A percentile compares a stretch with the other conserved stretches of the same genome.
These are phyloP conservation scores for Apophysomyces variabilis DNA, from an alignment of 371 early-diverging fungal species.

Conservation along the genomic window DNA sequence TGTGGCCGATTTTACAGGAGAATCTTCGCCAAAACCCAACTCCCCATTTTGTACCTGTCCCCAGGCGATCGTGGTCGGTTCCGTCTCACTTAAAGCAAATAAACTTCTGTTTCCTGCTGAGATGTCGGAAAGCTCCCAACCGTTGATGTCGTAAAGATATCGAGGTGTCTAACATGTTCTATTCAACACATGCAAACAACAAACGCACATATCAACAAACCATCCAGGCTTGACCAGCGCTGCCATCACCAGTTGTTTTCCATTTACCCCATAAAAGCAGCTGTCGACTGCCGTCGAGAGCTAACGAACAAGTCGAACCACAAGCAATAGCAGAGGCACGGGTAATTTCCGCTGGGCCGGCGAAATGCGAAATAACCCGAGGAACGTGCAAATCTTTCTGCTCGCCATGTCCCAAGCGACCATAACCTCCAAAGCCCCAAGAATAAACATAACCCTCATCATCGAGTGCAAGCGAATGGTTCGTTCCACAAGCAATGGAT, in stretches of 20 bases:
- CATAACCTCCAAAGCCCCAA: constrained; percentile 65
- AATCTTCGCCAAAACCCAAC: constrained; percentile 47
- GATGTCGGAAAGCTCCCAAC: constrained; percentile 41
- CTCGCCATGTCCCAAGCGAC: constrained; percentile 54
- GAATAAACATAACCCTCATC: constrained; percentile 50
- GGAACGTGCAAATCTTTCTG: constrained; percentile 44
- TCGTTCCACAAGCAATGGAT: constrained; percentile 54
- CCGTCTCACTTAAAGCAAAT: constrained; percentile 32
- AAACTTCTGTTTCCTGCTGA: constrained; percentile 42
- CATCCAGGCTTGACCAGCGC: constrained; percentile 56
- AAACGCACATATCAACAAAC: constrained; percentile 7
- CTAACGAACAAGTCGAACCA: constrained; percentile 51
- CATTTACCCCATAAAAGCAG: constrained; percentile 55
- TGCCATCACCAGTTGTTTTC: constrained; percentile 55
- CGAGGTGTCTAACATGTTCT: constrained; percentile 28
- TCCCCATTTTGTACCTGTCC: constrained; percentile 47
- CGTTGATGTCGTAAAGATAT: constrained; percentile 46
- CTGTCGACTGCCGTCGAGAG: constrained; percentile 42
- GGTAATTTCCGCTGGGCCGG: constrained; percentile 32
- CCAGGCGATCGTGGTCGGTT: constrained; percentile 47
- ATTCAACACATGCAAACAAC: neutral
- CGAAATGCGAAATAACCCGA: constrained; percentile 37
- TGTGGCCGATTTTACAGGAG: constrained; percentile 33
- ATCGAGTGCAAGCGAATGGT: constrained; percentile 58
- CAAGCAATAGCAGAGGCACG: constrained; percentile 41